These are phyloP conservation scores for Chaetomiaceae sp. DNA, from an alignment of 2,329 filamentous ascomycete species.

Conservation along the genomic window DNA sequence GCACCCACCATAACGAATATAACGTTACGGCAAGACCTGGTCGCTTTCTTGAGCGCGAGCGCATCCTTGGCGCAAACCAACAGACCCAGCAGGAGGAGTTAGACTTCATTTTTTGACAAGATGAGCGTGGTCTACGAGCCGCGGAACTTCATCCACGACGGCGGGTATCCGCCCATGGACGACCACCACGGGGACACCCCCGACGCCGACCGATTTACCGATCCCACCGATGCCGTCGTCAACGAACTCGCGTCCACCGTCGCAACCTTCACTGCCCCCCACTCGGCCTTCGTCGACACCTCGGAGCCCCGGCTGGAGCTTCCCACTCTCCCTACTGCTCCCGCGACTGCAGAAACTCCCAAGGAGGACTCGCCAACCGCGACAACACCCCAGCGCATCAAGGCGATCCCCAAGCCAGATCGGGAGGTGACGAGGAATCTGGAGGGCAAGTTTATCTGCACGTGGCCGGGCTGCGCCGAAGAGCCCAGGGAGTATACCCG, in stretches of 20 bases:
- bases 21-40: too few relatives aligned
- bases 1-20: neutral
- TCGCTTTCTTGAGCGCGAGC: too few relatives aligned
- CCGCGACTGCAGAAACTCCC: conserved; percentile 20
- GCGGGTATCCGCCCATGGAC: conserved; percentile 43
- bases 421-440: conserved; percentile 56
- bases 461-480: conserved; percentile 62
- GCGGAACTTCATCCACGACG: conserved; percentile 45
- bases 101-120: conserved; percentile 8
- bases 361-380: conserved; percentile 29
- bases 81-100: too few relatives aligned
- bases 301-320: conserved; percentile 36
- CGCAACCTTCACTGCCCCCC: conserved; percentile 32
- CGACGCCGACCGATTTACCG: conserved; percentile 36
- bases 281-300: conserved; percentile 27
- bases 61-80: too few relatives aligned
- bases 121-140: conserved; percentile 46
- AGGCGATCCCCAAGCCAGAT: conserved; percentile 55
- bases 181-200: conserved; percentile 37
- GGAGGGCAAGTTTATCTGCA: conserved; percentile 74
- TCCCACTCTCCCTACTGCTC: conserved; percentile 22
- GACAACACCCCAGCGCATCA: conserved; percentile 37
- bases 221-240: conserved; percentile 36
- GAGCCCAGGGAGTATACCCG: conserved; percentile 64
- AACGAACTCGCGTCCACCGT: conserved; percentile 31